Base-by-base conservation (phyloP, 352 stramenopile genomes). In the Thraustochytrium sp. region DNA sequence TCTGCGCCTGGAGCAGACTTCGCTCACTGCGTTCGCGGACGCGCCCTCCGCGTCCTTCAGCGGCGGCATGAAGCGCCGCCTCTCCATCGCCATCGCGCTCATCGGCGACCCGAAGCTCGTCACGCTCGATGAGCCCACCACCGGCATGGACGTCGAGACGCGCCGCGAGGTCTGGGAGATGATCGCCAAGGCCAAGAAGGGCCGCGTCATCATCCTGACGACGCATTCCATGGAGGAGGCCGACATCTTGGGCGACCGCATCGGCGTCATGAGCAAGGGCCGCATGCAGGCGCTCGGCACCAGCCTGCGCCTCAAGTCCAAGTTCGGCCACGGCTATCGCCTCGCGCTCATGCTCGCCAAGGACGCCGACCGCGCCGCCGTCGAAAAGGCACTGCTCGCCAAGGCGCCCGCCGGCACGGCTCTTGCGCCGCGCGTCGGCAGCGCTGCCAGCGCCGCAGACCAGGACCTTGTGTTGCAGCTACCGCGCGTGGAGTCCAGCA, bases 41-140 rank as follows among this genome's bases (percentile, higher is more conserved):
- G 55, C 85, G 54, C 40, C 85, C 5, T 61, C 68, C 13, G 9
- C 34, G 21, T 26, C 73, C 16, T 85, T 46, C 54, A 83, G 74
- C 49, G 96, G 96, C 36, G 94, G 94, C 46, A 98, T 97, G 88
- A 98, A 98, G 84, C 89, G 96, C 42, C 96, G 97, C 82, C 87
- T 99, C 13, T 97, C 90, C 73, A 90, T 98, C 13, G 96, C 94
- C 0, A 94, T 98, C 51, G 93, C 96, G 11, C 96, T 97, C 82
- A 97, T 99, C 76, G 95, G 94, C 13, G 89, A 94, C 48, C 93
- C 93, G 0, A 85, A 85, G 8, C 85, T 96, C 2, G 90, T 98
- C 31, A 96, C 98, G 76, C 86, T 99, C 5, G 96, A 99, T 86
- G 95, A 98, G 82, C 94, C 94, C 13, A 95, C 90, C n/a, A 97